These are phyloP conservation scores for Ceratocystis destructans DNA, from an alignment of 2,329 filamentous ascomycete genomes.

Conservation along the genomic window DNA sequence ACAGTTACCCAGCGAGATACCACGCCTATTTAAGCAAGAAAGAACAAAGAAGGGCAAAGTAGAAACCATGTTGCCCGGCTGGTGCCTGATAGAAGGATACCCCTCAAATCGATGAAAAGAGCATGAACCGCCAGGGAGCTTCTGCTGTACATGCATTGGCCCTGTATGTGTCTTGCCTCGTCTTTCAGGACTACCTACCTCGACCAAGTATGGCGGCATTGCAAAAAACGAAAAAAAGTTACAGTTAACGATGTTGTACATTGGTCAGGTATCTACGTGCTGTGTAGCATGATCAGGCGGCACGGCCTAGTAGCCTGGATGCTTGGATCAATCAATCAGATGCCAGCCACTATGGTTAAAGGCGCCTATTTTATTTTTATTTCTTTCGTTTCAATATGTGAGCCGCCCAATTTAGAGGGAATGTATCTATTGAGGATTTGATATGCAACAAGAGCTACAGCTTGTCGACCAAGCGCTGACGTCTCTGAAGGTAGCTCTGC, in stretches of 20 bases:
- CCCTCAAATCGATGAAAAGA: background rate
- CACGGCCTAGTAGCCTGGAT: background rate
- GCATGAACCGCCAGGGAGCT: background rate
- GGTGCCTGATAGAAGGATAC: background rate
- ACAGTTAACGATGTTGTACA: background rate
- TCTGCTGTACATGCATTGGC: background rate
- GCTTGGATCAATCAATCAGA: background rate
- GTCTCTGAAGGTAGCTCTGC: background rate
- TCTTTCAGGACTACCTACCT: background rate
- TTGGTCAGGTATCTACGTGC: background rate
- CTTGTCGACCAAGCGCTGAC: background rate
- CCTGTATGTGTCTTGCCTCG: slow-evolving; percentile 3
- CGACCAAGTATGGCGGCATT: background rate
- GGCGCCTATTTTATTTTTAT: background rate
- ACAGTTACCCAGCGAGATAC: background rate
- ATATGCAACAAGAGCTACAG: background rate
- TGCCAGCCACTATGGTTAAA: background rate
- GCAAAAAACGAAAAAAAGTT: background rate
- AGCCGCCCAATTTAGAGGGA: background rate
- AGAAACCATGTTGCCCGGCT: background rate
- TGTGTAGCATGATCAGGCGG: background rate
- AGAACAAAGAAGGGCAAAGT: background rate
- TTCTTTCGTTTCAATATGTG: background rate
- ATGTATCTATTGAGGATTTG: too few relatives aligned
- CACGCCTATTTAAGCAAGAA: background rate